phyloP scores from a whole-genome alignment of 2,329 filamentous ascomycete genomes.

The Botrytis squamosa region DNA sequence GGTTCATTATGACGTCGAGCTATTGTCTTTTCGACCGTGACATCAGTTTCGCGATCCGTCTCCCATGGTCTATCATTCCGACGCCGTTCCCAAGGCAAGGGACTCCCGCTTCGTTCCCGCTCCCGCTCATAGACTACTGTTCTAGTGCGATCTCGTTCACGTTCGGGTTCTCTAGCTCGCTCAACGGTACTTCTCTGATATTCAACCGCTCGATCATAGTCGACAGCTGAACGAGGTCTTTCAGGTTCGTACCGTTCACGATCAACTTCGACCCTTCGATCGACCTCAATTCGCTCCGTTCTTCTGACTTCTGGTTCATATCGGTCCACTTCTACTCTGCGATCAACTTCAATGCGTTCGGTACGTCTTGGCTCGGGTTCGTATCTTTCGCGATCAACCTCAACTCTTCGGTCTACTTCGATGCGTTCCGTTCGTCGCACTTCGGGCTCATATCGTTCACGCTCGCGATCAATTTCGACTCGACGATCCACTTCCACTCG shows the following conservation, averaged over 20 bases:
- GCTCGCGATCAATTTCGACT: slow-evolving; percentile 30
- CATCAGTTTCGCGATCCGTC: slow-evolving; percentile 27
- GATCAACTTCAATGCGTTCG: slow-evolving; percentile 38
- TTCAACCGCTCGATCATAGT: slow-evolving; percentile 28
- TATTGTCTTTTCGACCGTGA: slow-evolving; percentile 29
- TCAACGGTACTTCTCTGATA: slow-evolving; percentile 30
- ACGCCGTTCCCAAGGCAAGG: slow-evolving; percentile 38
- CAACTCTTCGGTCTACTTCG: slow-evolving; percentile 18
- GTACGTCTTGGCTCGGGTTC: not conserved
- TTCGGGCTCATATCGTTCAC: slow-evolving; percentile 4
- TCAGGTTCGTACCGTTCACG: slow-evolving; percentile 29
- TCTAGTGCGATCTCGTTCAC: slow-evolving; percentile 36
- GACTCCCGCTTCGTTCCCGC: slow-evolving; percentile 31
- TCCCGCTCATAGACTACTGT: slow-evolving; percentile 43
- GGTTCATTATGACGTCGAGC: slow-evolving; percentile 36
- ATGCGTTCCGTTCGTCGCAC: slow-evolving; percentile 12
- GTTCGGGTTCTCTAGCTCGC: slow-evolving; percentile 41
- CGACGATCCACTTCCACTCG: slow-evolving; percentile 39
- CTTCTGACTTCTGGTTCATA: not conserved
- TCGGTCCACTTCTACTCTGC: slow-evolving; percentile 24
- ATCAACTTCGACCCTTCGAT: slow-evolving; percentile 36
- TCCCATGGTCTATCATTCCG: slow-evolving; percentile 32
- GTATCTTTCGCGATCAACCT: slow-evolving; percentile 14
- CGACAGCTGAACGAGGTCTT: slow-evolving; percentile 35
- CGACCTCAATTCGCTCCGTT: slow-evolving; percentile 34